These are phyloP conservation scores for Diplosphaera chodatii DNA, from an alignment of 139 green algal species.

Conservation along the genomic window DNA sequence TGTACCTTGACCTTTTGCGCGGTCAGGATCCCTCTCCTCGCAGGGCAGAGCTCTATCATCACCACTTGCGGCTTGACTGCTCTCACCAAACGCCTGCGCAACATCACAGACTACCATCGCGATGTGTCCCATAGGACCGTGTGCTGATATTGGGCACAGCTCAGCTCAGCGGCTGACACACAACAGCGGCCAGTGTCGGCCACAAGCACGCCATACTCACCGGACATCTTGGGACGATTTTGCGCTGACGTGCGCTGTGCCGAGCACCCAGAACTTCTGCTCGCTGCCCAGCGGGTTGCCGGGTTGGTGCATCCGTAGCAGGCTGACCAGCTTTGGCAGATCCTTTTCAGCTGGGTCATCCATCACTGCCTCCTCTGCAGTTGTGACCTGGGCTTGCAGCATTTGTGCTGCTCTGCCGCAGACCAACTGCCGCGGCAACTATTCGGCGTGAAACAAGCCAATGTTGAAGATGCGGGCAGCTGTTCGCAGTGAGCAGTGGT, in stretches of 20 bases:
- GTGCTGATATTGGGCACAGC: background rate
- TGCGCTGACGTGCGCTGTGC: conserved; percentile 20
- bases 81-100: conserved; percentile 5
- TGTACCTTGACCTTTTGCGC: conserved; percentile 6
- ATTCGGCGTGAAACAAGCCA: background rate
- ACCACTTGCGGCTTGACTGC: conserved; percentile 20
- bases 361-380: background rate
- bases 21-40: conserved; percentile 6
- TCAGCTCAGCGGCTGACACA: background rate
- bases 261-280: conserved; percentile 18
- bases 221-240: conserved; percentile 12
- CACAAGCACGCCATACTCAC: background rate
- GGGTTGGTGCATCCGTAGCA: background rate
- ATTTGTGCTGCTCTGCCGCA: background rate
- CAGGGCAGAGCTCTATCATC: conserved; percentile 20
- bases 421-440: background rate
- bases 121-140: background rate
- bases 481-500: no score
- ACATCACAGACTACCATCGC: no score
- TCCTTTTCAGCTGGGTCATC: background rate
- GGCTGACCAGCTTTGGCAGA: background rate
- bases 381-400: background rate
- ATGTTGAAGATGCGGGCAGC: background rate
- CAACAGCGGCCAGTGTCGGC: no score
- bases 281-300: conserved; percentile 7